phyloP scores from a whole-genome alignment of 257 asterid species.

The Cinchona pubescens region DNA sequence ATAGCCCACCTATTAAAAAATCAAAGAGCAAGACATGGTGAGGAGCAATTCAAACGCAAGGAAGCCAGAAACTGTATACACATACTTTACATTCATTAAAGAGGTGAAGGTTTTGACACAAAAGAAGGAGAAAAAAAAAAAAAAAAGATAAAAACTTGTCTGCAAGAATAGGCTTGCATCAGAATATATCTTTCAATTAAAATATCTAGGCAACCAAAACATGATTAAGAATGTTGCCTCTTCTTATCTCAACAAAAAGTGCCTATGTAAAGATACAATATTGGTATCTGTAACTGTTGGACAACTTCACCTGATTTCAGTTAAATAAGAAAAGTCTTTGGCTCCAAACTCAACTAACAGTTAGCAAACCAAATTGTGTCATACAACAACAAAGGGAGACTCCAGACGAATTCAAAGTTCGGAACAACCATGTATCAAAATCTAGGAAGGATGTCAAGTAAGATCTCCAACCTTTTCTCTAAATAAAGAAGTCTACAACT shows the following conservation, averaged over 20 bases:
- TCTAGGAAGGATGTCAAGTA: background rate
- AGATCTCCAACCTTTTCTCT: background rate
- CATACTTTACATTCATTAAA: background rate
- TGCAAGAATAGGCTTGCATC: background rate
- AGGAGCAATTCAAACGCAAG: background rate
- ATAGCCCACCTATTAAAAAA: conserved; percentile 73
- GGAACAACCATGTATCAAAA: background rate
- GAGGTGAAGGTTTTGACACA: background rate
- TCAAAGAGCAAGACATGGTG: conserved; percentile 15
- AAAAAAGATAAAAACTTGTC: background rate
- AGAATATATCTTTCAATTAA: background rate
- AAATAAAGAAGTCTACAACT: background rate
- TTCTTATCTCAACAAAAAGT: background rate
- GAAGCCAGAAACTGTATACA: background rate
- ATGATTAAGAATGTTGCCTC: background rate
- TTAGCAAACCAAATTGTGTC: background rate
- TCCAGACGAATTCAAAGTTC: background rate
- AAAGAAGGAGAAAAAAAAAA: background rate
- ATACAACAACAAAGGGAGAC: background rate
- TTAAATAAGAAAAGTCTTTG: background rate
- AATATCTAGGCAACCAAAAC: background rate
- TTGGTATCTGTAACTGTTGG: background rate
- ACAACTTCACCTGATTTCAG: background rate
- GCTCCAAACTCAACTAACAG: background rate
- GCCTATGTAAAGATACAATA: background rate